Percentiles rank a stretch among this genome's conserved stretches.
Evolutionary conservation across 2,329 filamentous ascomycete genomes (phyloP).

Genomic region (Apiospora phragmitis): DNA sequence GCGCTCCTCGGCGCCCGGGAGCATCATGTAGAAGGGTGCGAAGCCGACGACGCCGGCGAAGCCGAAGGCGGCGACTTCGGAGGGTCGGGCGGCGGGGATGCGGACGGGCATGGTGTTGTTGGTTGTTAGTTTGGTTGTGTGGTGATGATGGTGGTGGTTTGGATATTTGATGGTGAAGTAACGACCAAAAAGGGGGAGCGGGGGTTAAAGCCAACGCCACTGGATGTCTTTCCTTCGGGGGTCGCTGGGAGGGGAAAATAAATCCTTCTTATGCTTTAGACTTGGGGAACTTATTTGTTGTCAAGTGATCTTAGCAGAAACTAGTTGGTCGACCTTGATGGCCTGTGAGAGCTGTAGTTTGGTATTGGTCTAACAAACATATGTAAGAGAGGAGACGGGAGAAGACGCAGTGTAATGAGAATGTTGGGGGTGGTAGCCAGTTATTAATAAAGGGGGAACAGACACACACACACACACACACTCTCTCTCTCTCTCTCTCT

Average conservation of each 20-base stretch:
- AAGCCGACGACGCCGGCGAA: constrained; percentile 54
- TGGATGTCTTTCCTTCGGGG: constrained; percentile 9
- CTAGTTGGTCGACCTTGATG: neutral
- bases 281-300: neutral
- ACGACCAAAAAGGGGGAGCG: neutral
- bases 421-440: neutral
- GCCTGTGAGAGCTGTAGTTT: neutral
- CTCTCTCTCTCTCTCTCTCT: neutral
- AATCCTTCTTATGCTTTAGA: neutral
- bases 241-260: neutral
- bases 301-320: constrained; percentile 21
- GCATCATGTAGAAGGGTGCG: constrained; percentile 57
- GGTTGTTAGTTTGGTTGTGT: constrained; percentile 9
- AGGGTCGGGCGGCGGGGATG: constrained; percentile 48
- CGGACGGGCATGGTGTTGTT: constrained; percentile 48
- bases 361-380: neutral
- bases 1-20: constrained; percentile 56
- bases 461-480: neutral
- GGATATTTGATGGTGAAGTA: neutral
- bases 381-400: neutral
- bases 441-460: constrained; percentile 3
- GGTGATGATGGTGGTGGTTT: constrained; percentile 18
- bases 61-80: constrained; percentile 54
- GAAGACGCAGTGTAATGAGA: neutral
- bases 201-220: neutral